Evolutionary conservation across 345 rosid species (phyloP).

Genomic region (Acer yangbiense): DNA sequence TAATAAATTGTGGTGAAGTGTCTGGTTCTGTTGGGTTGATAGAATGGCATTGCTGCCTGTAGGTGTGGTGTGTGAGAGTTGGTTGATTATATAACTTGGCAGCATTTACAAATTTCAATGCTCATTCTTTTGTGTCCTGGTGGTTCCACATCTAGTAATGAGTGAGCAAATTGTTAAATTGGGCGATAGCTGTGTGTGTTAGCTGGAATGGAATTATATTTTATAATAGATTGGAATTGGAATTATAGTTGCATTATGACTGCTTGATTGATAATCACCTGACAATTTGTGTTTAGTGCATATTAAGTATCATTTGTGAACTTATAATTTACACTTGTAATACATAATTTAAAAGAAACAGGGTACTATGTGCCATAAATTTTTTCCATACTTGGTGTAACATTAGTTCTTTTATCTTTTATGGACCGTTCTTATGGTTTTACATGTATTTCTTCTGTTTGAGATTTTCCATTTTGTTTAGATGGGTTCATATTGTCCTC

Average conservation of each 20-base stretch:
- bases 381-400: background rate
- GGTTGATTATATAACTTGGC: background rate
- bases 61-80: background rate
- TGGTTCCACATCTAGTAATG: no score
- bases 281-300: background rate
- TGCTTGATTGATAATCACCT: conserved; percentile 3
- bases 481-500: background rate
- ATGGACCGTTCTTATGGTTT: background rate
- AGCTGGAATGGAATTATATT: background rate
- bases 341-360: background rate
- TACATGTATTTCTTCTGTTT: conserved; percentile 2
- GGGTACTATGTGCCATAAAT: background rate
- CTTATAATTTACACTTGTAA: background rate
- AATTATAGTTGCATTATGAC: background rate
- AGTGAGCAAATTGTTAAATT: no score
- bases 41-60: background rate
- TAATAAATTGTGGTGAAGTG: background rate
- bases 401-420: background rate
- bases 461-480: conserved; percentile 6
- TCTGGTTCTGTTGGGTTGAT: background rate
- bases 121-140: background rate
- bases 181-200: no score
- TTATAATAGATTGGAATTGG: background rate
- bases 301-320: background rate
- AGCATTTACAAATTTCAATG: background rate